Evolutionary conservation across 2,329 filamentous ascomycete genomes (phyloP).

Genomic region (Cladorrhinum sp.): DNA sequence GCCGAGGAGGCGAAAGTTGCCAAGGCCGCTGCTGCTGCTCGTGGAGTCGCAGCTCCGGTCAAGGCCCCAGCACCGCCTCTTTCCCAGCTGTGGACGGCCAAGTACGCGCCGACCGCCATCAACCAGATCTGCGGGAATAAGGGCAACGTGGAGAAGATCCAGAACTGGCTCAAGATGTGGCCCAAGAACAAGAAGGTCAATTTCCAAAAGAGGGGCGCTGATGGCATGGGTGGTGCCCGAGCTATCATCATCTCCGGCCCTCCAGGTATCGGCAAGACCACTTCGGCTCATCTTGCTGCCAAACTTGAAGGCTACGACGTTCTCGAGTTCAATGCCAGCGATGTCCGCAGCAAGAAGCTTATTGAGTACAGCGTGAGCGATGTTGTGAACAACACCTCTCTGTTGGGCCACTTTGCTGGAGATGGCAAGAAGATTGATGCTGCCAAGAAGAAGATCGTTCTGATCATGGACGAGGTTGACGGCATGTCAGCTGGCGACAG

Average conservation of each 20-base stretch:
- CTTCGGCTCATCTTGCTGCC: slow-evolving; percentile 89
- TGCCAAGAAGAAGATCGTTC: slow-evolving; percentile 85
- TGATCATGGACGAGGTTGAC: slow-evolving; percentile 99
- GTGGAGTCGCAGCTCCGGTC: slow-evolving; percentile 40
- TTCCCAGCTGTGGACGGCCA: slow-evolving; percentile 83
- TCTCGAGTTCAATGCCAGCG: slow-evolving; percentile 92
- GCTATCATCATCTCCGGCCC: slow-evolving; percentile 95
- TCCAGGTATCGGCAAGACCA: slow-evolving; percentile 96
- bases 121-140: slow-evolving; percentile 96
- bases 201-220: slow-evolving; percentile 78
- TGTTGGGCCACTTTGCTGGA: slow-evolving; percentile 84
- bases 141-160: slow-evolving; percentile 80
- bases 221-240: slow-evolving; percentile 78
- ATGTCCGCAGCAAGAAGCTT: slow-evolving; percentile 91
- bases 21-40: slow-evolving; percentile 48
- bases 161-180: slow-evolving; percentile 83
- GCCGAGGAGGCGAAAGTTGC: slow-evolving; percentile 50
- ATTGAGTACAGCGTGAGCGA: slow-evolving; percentile 86
- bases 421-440: slow-evolving; percentile 77
- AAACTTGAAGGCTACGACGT: slow-evolving; percentile 92
- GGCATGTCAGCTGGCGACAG: slow-evolving; percentile 98
- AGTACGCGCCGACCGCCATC: slow-evolving; percentile 84
- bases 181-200: slow-evolving; percentile 71
- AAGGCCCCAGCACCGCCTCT: slow-evolving; percentile 41
- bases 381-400: slow-evolving; percentile 87